Evolutionary conservation across 2,329 filamentous ascomycete species (phyloP), one percentile per base, ranked within the genome.

Genomic region (Coniella lustricola): DNA sequence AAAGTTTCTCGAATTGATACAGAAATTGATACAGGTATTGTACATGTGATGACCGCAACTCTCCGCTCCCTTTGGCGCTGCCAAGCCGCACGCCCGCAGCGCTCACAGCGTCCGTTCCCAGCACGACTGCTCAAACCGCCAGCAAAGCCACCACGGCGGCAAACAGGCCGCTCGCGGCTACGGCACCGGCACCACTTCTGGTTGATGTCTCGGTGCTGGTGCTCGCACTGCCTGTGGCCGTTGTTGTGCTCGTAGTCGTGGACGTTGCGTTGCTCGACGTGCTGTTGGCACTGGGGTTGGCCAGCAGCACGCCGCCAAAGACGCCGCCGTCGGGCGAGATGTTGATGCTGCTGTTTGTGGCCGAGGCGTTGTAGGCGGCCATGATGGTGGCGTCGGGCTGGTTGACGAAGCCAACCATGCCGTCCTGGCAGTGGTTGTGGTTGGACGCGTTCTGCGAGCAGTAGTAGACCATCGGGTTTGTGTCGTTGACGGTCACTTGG

Each of bases 331-430:
- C 44, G 7, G 44, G 44, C 1, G 44, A 38, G 22, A 46, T 38
- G 16, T 46, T 46, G 25, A 46, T 32, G 44, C 22, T 39, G 35
- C 44, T 46, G 18, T 46, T 37, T 3, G 14, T 8, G 8, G 35
- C 44, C 4, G 22, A 17, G 12, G 44, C 29, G 31, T 69, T 69
- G 29, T 57, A 57, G 3, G 41, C 33, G 5, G 50, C 43, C 0
- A 57, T 36, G n/a, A 10, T 41, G 25, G 29, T 40, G 10, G 47
- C n/a, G 7, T 48, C 32, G 2, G 68, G 63, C 31, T 50, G 44
- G 55, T 74, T 74, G 54, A 74, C 64, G 37, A 70, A 67, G 31
- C 68, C 70, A 43, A 67, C 65, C 71, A 74, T 73, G 50, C 70
- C 70, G 7, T 22, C 43, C 51, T 69, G 65, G 59, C 71, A 74